Base-by-base conservation (phyloP, 768 basidiomycete species). In the Inosperma sp. region DNA sequence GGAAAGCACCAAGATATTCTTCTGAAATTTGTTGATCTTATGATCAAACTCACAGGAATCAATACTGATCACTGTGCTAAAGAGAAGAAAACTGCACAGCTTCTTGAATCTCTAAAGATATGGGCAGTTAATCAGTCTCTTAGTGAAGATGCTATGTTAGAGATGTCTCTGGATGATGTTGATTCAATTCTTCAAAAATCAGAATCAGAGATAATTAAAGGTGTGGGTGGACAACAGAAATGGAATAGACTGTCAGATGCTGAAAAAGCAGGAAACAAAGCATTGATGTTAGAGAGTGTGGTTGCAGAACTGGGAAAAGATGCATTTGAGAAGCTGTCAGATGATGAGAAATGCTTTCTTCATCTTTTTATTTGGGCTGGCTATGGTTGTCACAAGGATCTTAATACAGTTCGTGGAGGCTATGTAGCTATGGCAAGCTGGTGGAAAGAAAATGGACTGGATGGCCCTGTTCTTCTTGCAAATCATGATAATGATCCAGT, bases 311-410 rank as follows among this genome's bases (percentile, higher is more conserved):
- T 56, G 12, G 57, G 57, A 29, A 41, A 53, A 33, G 55, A 59
- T 36, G 54, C 33, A 25, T 53, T 51, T 50, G 52, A 49, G 14
- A 25, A 42, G 26, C 50, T 62, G 4, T 46, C 55, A 13, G 56
- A 46, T 30, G 29, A 51, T 25, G 59, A 65, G 36, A 47, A 58
- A 44, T 48, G 33, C 2, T 27, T 54, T 17, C 39, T 58, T 1
- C 33, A 43, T 5, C 46, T 69, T n/a, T 69, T 70, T 53, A 55
- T 70, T 19, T 65, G 65, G 62, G 60, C 56, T 25, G 63, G 63
- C 3, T 69, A 65, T 55, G 64, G 62, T 19, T 64, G 63, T 55
- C 68, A 69, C 52, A 69, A 69, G 51, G 66, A 70, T 33, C 51
- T 65, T 7, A 71, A 70, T 41, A 54, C 61, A 10, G 57, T 68